Evolutionary conservation across 768 basidiomycete genomes (phyloP), one percentile per base, ranked within the genome.

Genomic region (Thelephora ganbajun): DNA sequence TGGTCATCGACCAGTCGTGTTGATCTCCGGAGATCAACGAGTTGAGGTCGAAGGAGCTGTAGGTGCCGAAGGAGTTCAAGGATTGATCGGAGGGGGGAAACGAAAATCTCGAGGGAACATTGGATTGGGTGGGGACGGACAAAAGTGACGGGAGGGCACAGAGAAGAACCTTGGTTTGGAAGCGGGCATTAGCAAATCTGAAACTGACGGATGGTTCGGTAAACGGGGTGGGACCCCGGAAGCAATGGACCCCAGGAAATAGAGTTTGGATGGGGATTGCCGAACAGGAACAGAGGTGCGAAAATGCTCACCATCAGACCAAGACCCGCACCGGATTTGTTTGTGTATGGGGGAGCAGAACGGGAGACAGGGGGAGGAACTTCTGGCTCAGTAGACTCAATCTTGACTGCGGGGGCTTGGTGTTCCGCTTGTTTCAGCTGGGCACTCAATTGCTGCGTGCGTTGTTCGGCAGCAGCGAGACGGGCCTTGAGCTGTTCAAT

Each of bases 91-190:
- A 64, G 23, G 70, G 63, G 20, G 80, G 73, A 49, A 77, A 62
- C 20, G 75, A 70, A 59, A 81, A 77, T 52, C 69, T 69, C 42
- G 74, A 70, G 44, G 77, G 76, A 11, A 77, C 55, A 20, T 73
- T 48, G 42, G 50, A 36, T 51, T 79, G 76, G 51, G 76, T 65
- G 44, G 80, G 73, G 65, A 83, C 68, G 18, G 83, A 79, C 46
- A 87, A 71, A 39, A 88, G 71, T 18, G 79, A 75, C 13, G 85
- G 85, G 22, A 88, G 71, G 2, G 83, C 82, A 55, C 83, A 87
- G 39, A 87, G 70, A 42, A 88, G 72, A 55, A 83, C 82, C 77
- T 85, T 30, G 26, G 26, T 30, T 30, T 30, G 69, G n/a, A 23
- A 4, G 42, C 44, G 33, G 33, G 46, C 35, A 51, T 35, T 48